A percentile compares a stretch with the other conserved stretches of the same genome.
Evolutionary conservation across 805 yeast genomes (phyloP).

Genomic region (Deakozyma indianensis): DNA sequence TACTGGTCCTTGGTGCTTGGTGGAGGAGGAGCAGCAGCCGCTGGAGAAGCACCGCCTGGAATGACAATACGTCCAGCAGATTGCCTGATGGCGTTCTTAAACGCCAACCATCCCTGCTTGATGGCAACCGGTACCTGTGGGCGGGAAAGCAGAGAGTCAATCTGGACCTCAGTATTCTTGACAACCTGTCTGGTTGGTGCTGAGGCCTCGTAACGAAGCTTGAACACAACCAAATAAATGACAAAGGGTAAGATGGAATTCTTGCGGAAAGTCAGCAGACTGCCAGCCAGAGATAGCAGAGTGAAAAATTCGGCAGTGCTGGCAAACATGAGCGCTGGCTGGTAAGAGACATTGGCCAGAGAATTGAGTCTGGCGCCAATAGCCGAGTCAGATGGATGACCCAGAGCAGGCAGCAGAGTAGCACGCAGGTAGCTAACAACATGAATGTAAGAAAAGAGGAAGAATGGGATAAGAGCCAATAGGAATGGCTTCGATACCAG

Average conservation of each 20-base stretch:
- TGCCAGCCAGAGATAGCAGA: constrained; percentile 21
- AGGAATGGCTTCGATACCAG: constrained; percentile 44
- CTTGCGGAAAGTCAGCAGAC: constrained; percentile 43
- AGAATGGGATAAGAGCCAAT: constrained; percentile 57
- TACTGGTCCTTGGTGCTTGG: not conserved
- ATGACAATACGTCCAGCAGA: constrained; percentile 6
- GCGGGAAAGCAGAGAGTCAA: constrained; percentile 42
- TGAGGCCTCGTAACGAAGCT: constrained; percentile 64
- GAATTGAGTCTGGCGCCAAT: constrained; percentile 21
- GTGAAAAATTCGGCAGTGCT: constrained; percentile 41
- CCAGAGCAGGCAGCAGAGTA: constrained; percentile 50
- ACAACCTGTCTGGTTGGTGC: constrained; percentile 55
- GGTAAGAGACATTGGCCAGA: constrained; percentile 36
- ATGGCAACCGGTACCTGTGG: constrained; percentile 37
- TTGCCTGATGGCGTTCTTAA: constrained; percentile 23
- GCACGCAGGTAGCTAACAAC: constrained; percentile 55
- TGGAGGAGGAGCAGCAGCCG: not conserved
- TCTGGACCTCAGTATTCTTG: constrained; percentile 52
- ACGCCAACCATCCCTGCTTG: constrained; percentile 34
- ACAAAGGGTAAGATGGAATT: constrained; percentile 43
- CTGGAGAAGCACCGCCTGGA: not conserved
- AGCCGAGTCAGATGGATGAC: constrained; percentile 19
- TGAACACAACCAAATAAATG: constrained; percentile 47
- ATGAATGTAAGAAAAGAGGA: constrained; percentile 71
- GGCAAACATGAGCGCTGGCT: constrained; percentile 41